Evolutionary conservation across 306 rosid genomes (phyloP), one percentile per base, ranked within the genome.

Genomic region (Acacia acuminata): DNA sequence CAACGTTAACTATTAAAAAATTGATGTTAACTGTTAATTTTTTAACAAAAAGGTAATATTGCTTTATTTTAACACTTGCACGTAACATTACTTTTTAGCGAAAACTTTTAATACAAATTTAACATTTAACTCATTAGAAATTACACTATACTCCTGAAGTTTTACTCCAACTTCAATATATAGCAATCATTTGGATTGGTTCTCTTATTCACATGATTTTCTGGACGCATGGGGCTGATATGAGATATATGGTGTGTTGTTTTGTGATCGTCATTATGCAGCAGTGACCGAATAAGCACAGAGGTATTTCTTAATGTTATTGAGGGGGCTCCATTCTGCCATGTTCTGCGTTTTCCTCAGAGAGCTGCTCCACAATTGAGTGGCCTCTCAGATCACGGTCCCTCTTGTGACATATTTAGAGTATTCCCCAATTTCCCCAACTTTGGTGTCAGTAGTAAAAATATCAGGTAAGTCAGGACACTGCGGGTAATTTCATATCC

Each of bases 41-140:
- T 0, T 34, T 34, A 34, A 38, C 1, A 5, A 38, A 38, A 38
- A 0, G 8, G 0, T 5, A 6, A 38, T 6, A 38, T 38, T 6
- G 5, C 8, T 38, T 0, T 6, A 38, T 38, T 36, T 36, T 38
- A 38, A 6, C 1, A 38, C 42, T 38, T 38, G 0, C 1, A 36
- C 0, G 40, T 5, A 36, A 36, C 0, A 36, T 36, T 36, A 5
- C 0, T 34, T 3, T 34, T 5, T 4, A 34, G 0, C 6, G 7
- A 34, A 34, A 34, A 34, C 6, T 34, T 5, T 3, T 1, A 4
- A 34, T 0, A 4, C 0, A 36, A 5, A 36, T 5, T 36, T 36
- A 36, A 0, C 0, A 0, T 0, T 36, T 36, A 0, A 36, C 1
- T 5, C 1, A 36, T 0, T 5, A 36, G 1, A 38, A 38, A 38